Evolutionary conservation across 148 eudicot genomes (phyloP), one percentile per base, ranked within the genome.

Genomic region (Vaccinium corymbosum): DNA sequence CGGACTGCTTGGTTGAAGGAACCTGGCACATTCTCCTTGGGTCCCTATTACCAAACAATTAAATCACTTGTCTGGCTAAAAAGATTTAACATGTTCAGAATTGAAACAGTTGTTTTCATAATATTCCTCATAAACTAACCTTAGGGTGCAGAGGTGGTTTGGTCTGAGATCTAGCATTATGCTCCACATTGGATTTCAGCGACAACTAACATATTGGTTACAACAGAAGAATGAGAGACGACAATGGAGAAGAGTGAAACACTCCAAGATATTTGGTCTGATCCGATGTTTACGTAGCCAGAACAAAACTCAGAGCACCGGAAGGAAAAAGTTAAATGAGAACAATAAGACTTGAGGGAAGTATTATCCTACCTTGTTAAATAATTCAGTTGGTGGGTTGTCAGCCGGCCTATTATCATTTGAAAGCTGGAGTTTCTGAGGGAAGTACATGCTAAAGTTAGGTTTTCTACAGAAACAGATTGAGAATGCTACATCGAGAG

Each of bases 301-400:
- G 22, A 68, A 29, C 48, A 19, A 48, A 6, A 38, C 76, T 48
- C n/a, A 27, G 35, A 64, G 17, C 70, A 17, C 73, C 22, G 3
- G 17, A 53, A 66, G n/a, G 71, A 22, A n/a, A 64, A 15, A n/a
- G 25, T 29, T 42, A n/a, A 12, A 49, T 8, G 32, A 55, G n/a
- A 48, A 52, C 79, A 19, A 74, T 38, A 59, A 56, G 11, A 76
- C 3, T 35, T 16, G 29, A 51, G 46, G 46, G 46, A 42, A 42
- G 20, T 3, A 72, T 20, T 72, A 16, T 32, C 22, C 16, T 90
- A 95, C 97, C 95, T 92, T 89, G 25, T 82, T 87, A 86, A 92
- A 92, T 82, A 91, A 70, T 81, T 93, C 94, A 55, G 29, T 82
- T 52, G 93, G 93, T 42, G 93, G 94, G 84, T 73, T 79, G 64